Percentiles rank a stretch among this genome's conserved stretches.
Conservation (phyloP, 176 grass and related monocot species). For the Carex scoparia region DNA sequence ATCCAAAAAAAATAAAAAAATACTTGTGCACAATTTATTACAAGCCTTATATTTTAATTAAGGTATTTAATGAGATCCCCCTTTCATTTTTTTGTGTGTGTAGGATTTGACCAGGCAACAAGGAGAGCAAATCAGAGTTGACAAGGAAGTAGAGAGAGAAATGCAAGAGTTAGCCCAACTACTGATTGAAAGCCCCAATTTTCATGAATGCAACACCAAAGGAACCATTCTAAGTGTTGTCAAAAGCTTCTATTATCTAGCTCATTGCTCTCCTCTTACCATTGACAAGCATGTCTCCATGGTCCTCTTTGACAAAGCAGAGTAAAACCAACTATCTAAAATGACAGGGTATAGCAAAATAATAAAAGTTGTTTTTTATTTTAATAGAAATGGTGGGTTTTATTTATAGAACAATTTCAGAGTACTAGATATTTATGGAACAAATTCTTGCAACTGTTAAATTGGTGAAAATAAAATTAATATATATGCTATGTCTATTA, state of each 20-base stretch:
- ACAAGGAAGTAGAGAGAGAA: conserved; percentile 8
- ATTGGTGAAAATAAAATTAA: background rate
- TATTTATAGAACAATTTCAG: background rate
- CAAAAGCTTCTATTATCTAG: conserved; percentile 31
- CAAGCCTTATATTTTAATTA: background rate
- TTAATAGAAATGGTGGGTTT: background rate
- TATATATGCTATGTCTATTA: background rate
- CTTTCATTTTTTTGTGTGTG: background rate
- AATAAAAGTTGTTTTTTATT: conserved; percentile 3
- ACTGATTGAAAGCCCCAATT: conserved; percentile 12
- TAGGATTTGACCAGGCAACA: background rate
- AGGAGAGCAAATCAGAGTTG: conserved; percentile 4
- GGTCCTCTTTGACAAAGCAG: conserved; percentile 27
- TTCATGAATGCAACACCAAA: conserved; percentile 25
- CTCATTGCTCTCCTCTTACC: conserved; percentile 24
- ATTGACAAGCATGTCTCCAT: conserved; percentile 29
- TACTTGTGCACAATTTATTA: no score
- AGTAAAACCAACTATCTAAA: background rate
- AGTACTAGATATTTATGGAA: background rate
- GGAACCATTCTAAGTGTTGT: conserved; percentile 27
- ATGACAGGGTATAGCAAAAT: background rate
- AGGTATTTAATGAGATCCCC: background rate
- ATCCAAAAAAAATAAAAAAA: no score
- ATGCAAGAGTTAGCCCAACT: conserved; percentile 21
- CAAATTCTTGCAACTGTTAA: background rate